phyloP scores from a whole-genome alignment of 2,329 filamentous ascomycete genomes.

The Biscogniauxia marginata region DNA sequence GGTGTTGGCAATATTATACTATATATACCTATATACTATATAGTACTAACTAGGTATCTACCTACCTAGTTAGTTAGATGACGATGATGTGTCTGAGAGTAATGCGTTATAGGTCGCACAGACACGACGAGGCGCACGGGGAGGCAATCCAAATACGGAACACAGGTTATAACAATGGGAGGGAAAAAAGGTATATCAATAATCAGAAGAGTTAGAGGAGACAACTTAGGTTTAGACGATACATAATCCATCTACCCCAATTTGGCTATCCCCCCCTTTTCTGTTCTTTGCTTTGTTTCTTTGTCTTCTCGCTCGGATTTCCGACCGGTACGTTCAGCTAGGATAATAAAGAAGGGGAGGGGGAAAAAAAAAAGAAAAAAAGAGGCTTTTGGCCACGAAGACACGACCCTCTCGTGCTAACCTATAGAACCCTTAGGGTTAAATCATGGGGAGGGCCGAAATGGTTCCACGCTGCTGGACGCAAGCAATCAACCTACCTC shows the following conservation, averaged over 20 bases:
- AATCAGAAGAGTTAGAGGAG: no score
- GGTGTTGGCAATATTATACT: no score
- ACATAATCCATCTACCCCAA: background rate
- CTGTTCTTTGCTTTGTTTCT: background rate
- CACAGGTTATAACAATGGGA: no score
- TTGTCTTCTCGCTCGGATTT: background rate
- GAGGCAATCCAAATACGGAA: no score
- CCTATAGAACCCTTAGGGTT: background rate
- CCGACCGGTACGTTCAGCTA: background rate
- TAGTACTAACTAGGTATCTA: no score
- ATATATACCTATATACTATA: no score
- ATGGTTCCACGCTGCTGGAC: background rate
- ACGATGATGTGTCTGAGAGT: no score
- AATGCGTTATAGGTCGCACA: no score
- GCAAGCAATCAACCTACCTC: background rate
- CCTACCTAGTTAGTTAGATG: no score
- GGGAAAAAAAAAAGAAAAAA: background rate
- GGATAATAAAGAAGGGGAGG: background rate
- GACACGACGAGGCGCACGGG: no score
- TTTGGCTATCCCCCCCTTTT: background rate
- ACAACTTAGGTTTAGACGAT: background rate
- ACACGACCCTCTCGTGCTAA: background rate
- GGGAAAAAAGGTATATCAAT: no score
- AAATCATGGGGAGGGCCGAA: background rate
- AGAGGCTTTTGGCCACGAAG: background rate